Conservation (phyloP, 2,329 filamentous ascomycete species). For the Cladophialophora carrionii region DNA sequence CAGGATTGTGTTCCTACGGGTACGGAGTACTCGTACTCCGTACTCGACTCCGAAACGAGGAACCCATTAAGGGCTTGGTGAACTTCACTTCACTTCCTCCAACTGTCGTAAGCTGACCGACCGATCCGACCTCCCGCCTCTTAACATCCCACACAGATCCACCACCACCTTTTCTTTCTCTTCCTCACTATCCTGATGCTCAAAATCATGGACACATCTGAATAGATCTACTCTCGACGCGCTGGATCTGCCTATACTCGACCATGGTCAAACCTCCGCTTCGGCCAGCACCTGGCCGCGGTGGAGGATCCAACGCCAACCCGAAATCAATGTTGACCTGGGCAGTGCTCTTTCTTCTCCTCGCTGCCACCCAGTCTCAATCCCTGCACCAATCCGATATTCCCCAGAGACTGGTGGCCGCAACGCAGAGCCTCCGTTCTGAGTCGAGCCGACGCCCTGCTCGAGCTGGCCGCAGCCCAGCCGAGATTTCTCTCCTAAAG, state of each 20-base stretch:
- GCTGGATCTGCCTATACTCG: conserved; percentile 4
- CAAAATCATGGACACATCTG: background rate
- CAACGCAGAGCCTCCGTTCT: conserved; percentile 28
- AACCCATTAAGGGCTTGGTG: background rate
- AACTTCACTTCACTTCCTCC: background rate
- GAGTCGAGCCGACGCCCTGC: conserved; percentile 30
- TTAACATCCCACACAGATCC: conserved; percentile 2
- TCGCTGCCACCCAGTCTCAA: conserved; percentile 30
- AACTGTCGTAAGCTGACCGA: conserved; percentile 11
- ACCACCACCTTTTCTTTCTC: background rate
- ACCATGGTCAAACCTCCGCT: conserved; percentile 37
- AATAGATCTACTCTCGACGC: conserved; percentile 1
- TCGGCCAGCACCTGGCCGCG: conserved; percentile 34
- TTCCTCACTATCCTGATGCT: background rate
- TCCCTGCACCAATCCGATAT: conserved; percentile 25
- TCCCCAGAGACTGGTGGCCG: conserved; percentile 31
- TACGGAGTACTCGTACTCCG: no score
- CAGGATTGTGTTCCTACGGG: background rate
- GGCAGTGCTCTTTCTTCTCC: conserved; percentile 36
- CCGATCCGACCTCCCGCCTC: conserved; percentile 12
- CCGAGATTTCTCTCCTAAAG: conserved; percentile 38
- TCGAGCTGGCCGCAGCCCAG: conserved; percentile 39
- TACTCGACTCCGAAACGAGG: no score
- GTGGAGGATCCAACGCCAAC: conserved; percentile 31
- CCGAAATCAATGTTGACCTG: conserved; percentile 34